Evolutionary conservation across 2,329 filamentous ascomycete species (phyloP).

Genomic region (Cadophora luteo-olivacea): DNA sequence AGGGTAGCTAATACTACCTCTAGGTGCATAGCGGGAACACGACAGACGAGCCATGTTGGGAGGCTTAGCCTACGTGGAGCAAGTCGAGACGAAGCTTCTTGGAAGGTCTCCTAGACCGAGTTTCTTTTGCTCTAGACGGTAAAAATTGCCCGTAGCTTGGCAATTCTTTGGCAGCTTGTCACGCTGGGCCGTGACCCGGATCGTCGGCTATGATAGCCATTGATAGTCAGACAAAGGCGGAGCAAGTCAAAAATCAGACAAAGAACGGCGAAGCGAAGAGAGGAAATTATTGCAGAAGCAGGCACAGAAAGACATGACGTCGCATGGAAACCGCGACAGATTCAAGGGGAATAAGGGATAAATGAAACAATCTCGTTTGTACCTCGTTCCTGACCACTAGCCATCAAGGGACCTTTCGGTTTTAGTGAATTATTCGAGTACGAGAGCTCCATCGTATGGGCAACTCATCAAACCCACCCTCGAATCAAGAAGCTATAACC

Average conservation of each 20-base stretch:
- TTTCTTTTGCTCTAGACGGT: not conserved
- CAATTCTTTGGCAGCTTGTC: constrained; percentile 8
- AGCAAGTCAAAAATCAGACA: not conserved
- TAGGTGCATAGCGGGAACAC: not conserved
- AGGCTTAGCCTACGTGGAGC: constrained; percentile 13
- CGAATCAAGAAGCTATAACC: constrained; percentile 14
- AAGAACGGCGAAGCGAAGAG: not conserved
- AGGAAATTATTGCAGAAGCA: not conserved
- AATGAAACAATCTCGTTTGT: constrained; percentile 7
- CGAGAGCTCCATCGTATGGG: constrained; percentile 5
- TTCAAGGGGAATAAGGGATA: not conserved
- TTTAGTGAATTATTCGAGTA: not conserved
- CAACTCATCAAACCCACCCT: constrained; percentile 6
- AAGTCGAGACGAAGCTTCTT: constrained; percentile 14
- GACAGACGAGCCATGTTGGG: not conserved
- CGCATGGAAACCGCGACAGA: not conserved
- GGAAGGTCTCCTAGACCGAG: constrained; percentile 6
- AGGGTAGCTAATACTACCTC: not conserved
- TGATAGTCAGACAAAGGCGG: not conserved
- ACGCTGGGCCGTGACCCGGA: not conserved
- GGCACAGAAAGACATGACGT: not conserved
- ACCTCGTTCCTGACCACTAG: constrained; percentile 7
- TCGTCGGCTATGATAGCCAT: not conserved
- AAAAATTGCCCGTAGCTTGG: constrained; percentile 14
- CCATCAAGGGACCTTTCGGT: not conserved